phyloP scores from a whole-genome alignment of 73 alveolate genomes.

The Blepharisma japonicum region DNA sequence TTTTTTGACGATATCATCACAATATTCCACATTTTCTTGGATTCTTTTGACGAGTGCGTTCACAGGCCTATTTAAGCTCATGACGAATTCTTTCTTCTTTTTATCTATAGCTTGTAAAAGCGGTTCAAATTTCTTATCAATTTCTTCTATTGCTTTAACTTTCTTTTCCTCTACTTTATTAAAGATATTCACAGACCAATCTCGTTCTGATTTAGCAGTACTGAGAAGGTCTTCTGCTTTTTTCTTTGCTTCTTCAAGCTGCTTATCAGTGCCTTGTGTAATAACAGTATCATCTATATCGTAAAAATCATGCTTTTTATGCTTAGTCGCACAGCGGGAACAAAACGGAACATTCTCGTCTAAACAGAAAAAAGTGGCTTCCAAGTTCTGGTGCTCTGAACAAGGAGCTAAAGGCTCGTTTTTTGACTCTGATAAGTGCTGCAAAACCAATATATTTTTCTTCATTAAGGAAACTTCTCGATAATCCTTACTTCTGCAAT shows the following conservation, averaged over 20 bases:
- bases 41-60: slow-evolving; percentile 1
- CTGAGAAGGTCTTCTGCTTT: not conserved
- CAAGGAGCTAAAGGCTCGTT: slow-evolving; percentile 14
- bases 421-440: not conserved
- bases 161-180: not conserved
- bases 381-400: not conserved
- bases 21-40: not conserved
- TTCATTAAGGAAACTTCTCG: slow-evolving; percentile 19
- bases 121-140: not conserved
- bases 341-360: slow-evolving; percentile 12
- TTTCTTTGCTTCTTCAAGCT: not conserved
- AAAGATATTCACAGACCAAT: not conserved
- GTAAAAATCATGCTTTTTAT: slow-evolving; percentile 22
- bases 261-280: slow-evolving; percentile 15
- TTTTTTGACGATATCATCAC: slow-evolving; percentile 2
- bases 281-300: slow-evolving; percentile 7
- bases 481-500: slow-evolving; percentile 17
- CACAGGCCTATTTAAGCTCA: not conserved
- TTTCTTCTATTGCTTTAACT: not conserved
- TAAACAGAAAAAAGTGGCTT: slow-evolving; percentile 17
- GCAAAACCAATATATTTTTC: slow-evolving; percentile 3
- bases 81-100: not conserved
- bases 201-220: not conserved
- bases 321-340: slow-evolving; percentile 2
- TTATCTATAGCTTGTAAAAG: not conserved